phyloP scores from a whole-genome alignment of 495 filamentous ascomycete genomes.

The Penicillium riverlandense region DNA sequence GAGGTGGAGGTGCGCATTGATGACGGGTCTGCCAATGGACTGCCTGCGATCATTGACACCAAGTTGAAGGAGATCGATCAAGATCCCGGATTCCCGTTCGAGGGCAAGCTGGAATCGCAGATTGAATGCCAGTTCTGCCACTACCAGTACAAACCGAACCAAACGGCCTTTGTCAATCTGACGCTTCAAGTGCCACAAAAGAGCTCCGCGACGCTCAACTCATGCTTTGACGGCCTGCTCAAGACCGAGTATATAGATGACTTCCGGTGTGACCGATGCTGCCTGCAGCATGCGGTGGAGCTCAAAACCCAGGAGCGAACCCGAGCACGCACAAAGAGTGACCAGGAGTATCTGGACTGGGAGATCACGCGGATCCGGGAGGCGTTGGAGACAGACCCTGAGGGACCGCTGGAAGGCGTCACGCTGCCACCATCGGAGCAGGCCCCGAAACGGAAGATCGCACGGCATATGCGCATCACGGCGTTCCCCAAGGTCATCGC shows the following conservation, averaged over 20 bases:
- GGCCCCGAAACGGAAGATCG: constrained; percentile 76
- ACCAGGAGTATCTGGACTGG: constrained; percentile 45
- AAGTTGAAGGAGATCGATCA: constrained; percentile 38
- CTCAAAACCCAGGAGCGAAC: constrained; percentile 41
- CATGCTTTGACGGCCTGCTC: constrained; percentile 87
- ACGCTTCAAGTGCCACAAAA: constrained; percentile 87
- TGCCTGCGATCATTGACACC: constrained; percentile 37
- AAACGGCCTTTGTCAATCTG: constrained; percentile 82
- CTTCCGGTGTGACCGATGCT: constrained; percentile 89
- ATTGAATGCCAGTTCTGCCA: constrained; percentile 86
- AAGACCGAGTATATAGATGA: constrained; percentile 96
- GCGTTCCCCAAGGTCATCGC: constrained; percentile 81
- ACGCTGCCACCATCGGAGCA: constrained; percentile 63
- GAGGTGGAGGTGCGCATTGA: constrained; percentile 37
- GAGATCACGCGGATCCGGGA: constrained; percentile 49
- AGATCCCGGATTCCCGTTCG: constrained; percentile 77
- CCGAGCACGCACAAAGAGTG: constrained; percentile 34
- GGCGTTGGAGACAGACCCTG: constrained; percentile 71
- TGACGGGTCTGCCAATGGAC: constrained; percentile 29
- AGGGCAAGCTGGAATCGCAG: constrained; percentile 81
- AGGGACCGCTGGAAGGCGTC: constrained; percentile 63
- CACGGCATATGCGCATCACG: constrained; percentile 77
- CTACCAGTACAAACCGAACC: constrained; percentile 77
- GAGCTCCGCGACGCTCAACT: constrained; percentile 54
- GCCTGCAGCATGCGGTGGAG: constrained; percentile 69